A percentile compares a stretch with the other conserved stretches of the same genome.
These are phyloP conservation scores for Pseudohyphozyma bogoriensis DNA, from an alignment of 768 basidiomycete species.

Conservation along the genomic window DNA sequence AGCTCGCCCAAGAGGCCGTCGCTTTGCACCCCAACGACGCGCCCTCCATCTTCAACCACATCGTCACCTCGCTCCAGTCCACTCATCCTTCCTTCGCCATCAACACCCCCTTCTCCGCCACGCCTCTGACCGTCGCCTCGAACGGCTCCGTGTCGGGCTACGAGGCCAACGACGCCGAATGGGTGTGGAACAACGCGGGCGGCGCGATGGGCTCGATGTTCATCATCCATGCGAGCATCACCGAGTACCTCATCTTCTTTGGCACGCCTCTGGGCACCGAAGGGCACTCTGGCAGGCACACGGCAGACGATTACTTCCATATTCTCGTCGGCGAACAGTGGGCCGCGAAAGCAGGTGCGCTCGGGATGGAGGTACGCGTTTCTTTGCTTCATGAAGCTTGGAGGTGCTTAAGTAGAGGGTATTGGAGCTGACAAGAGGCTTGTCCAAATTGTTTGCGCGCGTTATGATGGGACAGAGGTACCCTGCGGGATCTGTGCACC, in stretches of 20 bases:
- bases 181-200: constrained; percentile 95
- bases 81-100: constrained; percentile 52
- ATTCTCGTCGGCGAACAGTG: constrained; percentile 91
- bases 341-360: constrained; percentile 70
- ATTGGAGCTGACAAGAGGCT: neutral
- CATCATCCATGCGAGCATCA: constrained; percentile 89
- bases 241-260: constrained; percentile 72
- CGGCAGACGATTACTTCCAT: constrained; percentile 96
- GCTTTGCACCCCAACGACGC: constrained; percentile 53
- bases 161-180: constrained; percentile 50
- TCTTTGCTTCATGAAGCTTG: neutral
- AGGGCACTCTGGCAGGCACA: constrained; percentile 86
- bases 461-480: constrained; percentile 45
- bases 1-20: constrained; percentile 65
- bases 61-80: constrained; percentile 64
- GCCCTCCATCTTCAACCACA: constrained; percentile 64
- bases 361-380: constrained; percentile 61
- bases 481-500: constrained; percentile 69
- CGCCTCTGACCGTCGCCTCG: neutral
- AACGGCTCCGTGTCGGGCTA: constrained; percentile 11
- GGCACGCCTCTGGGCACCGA: constrained; percentile 91
- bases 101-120: constrained; percentile 42
- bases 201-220: constrained; percentile 71
- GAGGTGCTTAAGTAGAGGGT: too few species aligned
- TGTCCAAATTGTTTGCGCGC: neutral